phyloP scores from a whole-genome alignment of 805 yeast species.

The Cyberlindnera euphorbiiphila region DNA sequence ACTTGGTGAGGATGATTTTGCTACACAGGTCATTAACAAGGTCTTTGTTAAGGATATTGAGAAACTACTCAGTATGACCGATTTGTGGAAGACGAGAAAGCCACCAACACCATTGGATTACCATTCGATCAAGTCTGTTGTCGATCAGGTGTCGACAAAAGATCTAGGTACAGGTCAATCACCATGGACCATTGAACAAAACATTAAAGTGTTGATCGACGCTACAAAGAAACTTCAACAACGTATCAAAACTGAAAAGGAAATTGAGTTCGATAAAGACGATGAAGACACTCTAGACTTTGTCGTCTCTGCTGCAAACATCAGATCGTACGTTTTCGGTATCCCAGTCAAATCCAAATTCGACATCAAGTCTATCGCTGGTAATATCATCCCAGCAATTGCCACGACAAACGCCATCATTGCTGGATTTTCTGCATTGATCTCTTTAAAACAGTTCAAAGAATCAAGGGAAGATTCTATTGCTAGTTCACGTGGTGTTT shows the following conservation, averaged over 20 bases:
- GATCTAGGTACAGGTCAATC: constrained; percentile 33
- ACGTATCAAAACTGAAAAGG: constrained; percentile 38
- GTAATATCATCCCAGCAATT: constrained; percentile 96
- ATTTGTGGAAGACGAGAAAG: constrained; percentile 71
- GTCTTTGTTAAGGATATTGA: constrained; percentile 74
- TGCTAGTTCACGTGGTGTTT: constrained; percentile 42
- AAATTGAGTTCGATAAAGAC: constrained; percentile 82
- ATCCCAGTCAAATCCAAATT: constrained; percentile 75
- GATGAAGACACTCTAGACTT: constrained; percentile 88
- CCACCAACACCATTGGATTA: constrained; percentile 63
- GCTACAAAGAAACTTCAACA: constrained; percentile 47
- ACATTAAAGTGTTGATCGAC: constrained; percentile 52
- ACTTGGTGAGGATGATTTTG: constrained; percentile 32
- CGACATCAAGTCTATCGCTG: constrained; percentile 92
- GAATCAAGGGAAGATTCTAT: constrained; percentile 30
- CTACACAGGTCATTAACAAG: constrained; percentile 48
- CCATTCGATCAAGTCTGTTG: constrained; percentile 16
- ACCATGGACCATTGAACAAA: constrained; percentile 61
- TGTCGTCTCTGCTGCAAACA: constrained; percentile 81
- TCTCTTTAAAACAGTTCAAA: constrained; percentile 55
- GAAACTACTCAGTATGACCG: constrained; percentile 63
- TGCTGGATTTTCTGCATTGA: constrained; percentile 81
- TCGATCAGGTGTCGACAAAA: constrained; percentile 15
- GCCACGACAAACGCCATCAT: constrained; percentile 97
- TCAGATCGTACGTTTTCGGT: constrained; percentile 65